phyloP scores from a whole-genome alignment of 2,329 filamentous ascomycete species.

The Ascochyta pisi region DNA sequence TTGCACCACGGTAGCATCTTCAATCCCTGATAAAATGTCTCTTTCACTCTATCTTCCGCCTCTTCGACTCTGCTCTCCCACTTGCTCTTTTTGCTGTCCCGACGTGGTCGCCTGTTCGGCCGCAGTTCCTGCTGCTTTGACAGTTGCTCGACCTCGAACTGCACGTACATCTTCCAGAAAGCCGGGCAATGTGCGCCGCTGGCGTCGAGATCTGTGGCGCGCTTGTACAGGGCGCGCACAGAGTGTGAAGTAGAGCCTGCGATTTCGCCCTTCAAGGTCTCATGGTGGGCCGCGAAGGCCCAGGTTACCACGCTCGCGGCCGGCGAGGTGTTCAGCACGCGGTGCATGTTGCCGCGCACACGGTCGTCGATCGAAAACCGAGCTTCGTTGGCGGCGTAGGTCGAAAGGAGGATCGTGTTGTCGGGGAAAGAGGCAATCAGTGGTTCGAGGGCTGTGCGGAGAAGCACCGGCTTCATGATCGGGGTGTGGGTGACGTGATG shows the following conservation, averaged over 20 bases:
- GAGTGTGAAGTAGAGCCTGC: conserved; percentile 58
- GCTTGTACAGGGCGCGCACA: conserved; percentile 62
- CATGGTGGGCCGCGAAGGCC: conserved; percentile 63
- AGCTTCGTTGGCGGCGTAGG: conserved; percentile 77
- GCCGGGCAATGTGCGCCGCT: conserved; percentile 37
- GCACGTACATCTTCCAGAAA: conserved; percentile 43
- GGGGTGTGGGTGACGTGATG: conserved; percentile 68
- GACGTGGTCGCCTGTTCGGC: conserved; percentile 15
- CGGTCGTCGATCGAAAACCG: conserved; percentile 78
- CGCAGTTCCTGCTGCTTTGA: conserved; percentile 20
- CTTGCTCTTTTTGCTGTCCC: conserved; percentile 32
- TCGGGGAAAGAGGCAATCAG: conserved; percentile 72
- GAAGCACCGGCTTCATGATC: conserved; percentile 70
- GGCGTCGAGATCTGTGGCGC: conserved; percentile 51
- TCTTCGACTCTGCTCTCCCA: conserved; percentile 28
- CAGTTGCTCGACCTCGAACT: conserved; percentile 38
- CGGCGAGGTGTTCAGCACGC: conserved; percentile 39
- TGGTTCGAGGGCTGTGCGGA: conserved; percentile 67
- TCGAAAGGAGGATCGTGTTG: conserved; percentile 76
- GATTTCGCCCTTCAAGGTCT: conserved; percentile 55
- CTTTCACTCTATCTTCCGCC: conserved; percentile 54
- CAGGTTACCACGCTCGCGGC: conserved; percentile 56
- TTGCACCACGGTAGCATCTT: conserved; percentile 69
- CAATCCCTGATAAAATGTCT: conserved; percentile 63
- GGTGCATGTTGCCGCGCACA: conserved; percentile 69